These are phyloP conservation scores for Podospora tetraspora DNA, from an alignment of 495 filamentous ascomycete genomes.

Conservation along the genomic window DNA sequence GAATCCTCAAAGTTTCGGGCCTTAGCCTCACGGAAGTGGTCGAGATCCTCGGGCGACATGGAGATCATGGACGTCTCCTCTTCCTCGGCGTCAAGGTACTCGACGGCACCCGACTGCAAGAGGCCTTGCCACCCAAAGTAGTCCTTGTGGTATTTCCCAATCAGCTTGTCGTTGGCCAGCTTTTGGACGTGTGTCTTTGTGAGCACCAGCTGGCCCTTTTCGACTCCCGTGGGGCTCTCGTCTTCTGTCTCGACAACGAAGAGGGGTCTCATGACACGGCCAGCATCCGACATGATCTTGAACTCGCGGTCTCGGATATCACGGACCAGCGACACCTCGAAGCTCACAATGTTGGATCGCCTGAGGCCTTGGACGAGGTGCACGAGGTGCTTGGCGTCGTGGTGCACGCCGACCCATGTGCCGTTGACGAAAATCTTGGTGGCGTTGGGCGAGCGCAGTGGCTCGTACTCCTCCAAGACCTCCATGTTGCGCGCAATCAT, in stretches of 20 bases:
- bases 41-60: slow-evolving; percentile 95
- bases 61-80: slow-evolving; percentile 98
- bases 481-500: slow-evolving; percentile 95
- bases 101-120: slow-evolving; percentile 72
- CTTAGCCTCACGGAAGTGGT: slow-evolving; percentile 52
- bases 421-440: slow-evolving; percentile 98
- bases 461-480: slow-evolving; percentile 92
- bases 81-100: slow-evolving; percentile 96
- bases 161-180: slow-evolving; percentile 47
- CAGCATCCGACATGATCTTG: slow-evolving; percentile 97
- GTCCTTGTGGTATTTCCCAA: slow-evolving; percentile 53
- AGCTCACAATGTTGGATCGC: slow-evolving; percentile 68
- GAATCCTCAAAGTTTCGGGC: slow-evolving; percentile 42
- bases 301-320: slow-evolving; percentile 97
- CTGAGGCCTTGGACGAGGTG: slow-evolving; percentile 70
- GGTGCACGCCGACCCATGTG: slow-evolving; percentile 91
- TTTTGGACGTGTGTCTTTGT: slow-evolving; percentile 77
- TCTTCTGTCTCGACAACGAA: slow-evolving; percentile 72
- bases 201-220: slow-evolving; percentile 71
- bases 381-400: slow-evolving; percentile 75
- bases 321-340: slow-evolving; percentile 86
- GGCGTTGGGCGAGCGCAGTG: slow-evolving; percentile 76
- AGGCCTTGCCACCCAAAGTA: slow-evolving; percentile 86
- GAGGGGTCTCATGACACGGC: slow-evolving; percentile 85
- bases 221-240: slow-evolving; percentile 60